Base-by-base conservation (phyloP, 192 early-diverging fungal species). In the Hyaloraphidium curvatum region DNA sequence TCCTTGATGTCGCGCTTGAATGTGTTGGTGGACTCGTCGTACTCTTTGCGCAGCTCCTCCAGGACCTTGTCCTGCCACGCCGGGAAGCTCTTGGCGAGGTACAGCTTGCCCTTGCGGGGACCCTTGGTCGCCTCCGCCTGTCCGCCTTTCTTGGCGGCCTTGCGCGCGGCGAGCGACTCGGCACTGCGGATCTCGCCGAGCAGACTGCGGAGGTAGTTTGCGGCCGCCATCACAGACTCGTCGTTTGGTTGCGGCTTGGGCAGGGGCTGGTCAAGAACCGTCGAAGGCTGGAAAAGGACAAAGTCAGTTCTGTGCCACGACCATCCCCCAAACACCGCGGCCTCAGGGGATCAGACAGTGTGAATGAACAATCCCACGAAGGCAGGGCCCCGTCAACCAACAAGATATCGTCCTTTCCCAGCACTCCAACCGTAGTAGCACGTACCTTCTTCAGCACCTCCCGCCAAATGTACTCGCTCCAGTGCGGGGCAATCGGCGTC, bases 401-500 rank as follows among this genome's bases (percentile, higher is more conserved):
- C 9, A 37, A 37, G 7, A 37, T 37, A n/a, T 37, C 17, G 35
- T 17, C 35, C 11, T 17, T 37, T 37, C 35, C 35, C 35, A 37
- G 11, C 35, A 17, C 35, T 37, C 35, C 35, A 37, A 37, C 11
- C 35, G 11, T 53, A 3, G 29, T 16, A 53, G 13, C 0, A 16
- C 51, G 30, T 51, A 71, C 57, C 65, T 95, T 90, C 57, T 78
- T 67, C 56, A 97, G 67, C 39, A 94, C 43, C 19, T 72, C 66
- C 30, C 62, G 62, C 91, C 91, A 99, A 37, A 97, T 64, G 62
- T 90, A 69, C 65, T 99, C 92, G 40, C 81, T 74, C 85, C 86
- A 95, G 72, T 97, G 93, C 13, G 95, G 86, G 22, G 80, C 77
- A 54, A 99, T 79, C 23, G 95, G 92, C 31, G 80, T 68, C 43